Evolutionary conservation across 2,329 filamentous ascomycete species (phyloP), one percentile per base, ranked within the genome.

Genomic region (Aspergillus awamori): DNA sequence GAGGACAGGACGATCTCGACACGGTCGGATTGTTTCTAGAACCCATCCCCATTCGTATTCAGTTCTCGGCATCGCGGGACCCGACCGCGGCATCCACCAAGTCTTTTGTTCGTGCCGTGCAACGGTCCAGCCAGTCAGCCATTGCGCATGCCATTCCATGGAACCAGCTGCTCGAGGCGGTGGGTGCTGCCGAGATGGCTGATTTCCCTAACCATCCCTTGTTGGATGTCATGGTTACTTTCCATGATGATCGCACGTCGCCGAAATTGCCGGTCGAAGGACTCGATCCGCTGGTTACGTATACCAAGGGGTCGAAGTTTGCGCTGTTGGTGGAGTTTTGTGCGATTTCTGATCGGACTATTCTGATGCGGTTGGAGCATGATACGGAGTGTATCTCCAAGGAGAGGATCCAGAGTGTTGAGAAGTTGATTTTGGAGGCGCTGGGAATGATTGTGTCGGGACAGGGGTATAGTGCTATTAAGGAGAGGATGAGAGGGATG

Each of bases 11-110:
- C 11, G 59, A 61, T 22, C 38, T 57, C 17, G 28, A 53, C 2
- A 53, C 28, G 13, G 47, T 58, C 36, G 59, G 59, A 7, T 38
- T 61, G 10, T 61, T 61, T 15, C 59, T 61, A 22, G 59, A 61
- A 38, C 59, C 59, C 4, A 24, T 61, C n/a, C 53, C 59, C 13
- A 33, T 61, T 10, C 59, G 59, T 6, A 61, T 61, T 10, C 33
- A 26, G 10, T 53, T 53, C 13, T n/a, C 38, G 7, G 15, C 22
- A 3, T 20, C 39, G 17, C 43, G 22, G 22, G 20, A 26, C 8
- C 28, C 10, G 7, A 4, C 38, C 8, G 11, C 7, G 8, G 10
- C 10, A 1, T 33, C 30, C 2, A 36, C 43, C 15, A 17, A 17
- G 4, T 33, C 47, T 1, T 61, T 57, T 8, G 33, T 61, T 24